Conservation (phyloP, 148 eudicot genomes). For the Fagopyrum esculentum region DNA sequence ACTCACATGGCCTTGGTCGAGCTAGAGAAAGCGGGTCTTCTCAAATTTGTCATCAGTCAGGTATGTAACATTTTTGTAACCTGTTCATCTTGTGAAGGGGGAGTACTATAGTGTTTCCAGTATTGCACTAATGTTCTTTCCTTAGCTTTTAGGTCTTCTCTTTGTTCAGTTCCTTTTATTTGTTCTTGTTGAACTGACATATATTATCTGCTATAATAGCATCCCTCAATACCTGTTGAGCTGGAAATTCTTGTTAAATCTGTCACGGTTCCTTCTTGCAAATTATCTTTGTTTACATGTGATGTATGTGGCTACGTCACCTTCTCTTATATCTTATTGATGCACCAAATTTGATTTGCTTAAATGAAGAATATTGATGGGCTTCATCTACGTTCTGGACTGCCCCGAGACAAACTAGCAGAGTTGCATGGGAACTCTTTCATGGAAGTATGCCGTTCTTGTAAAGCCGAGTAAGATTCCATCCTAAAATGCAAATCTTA, state of each 20-base stretch:
- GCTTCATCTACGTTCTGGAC: constrained; percentile 92
- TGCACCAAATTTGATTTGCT: constrained; percentile 8
- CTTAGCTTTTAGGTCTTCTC: background rate
- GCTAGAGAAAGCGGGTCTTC: constrained; percentile 72
- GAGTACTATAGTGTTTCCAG: background rate
- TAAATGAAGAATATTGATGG: constrained; percentile 78
- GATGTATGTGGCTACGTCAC: background rate
- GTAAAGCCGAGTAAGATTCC: constrained; percentile 76
- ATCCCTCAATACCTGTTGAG: background rate
- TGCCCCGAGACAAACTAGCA: constrained; percentile 79
- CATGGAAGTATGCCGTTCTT: constrained; percentile 78
- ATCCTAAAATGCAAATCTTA: constrained; percentile 16
- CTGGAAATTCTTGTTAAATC: background rate
- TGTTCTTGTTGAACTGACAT: background rate
- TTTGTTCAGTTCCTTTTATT: background rate
- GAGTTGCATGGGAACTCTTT: constrained; percentile 96
- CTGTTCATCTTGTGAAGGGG: background rate
- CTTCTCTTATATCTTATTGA: background rate
- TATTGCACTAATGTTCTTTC: background rate
- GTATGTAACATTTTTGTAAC: constrained; percentile 20
- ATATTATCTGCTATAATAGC: background rate
- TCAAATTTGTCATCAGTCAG: constrained; percentile 95
- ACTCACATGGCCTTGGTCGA: constrained; percentile 98
- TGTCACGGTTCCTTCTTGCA: background rate
- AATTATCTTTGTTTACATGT: background rate